Evolutionary conservation across 2,329 filamentous ascomycete genomes (phyloP).

Genomic region (Emergomyces orientalis): DNA sequence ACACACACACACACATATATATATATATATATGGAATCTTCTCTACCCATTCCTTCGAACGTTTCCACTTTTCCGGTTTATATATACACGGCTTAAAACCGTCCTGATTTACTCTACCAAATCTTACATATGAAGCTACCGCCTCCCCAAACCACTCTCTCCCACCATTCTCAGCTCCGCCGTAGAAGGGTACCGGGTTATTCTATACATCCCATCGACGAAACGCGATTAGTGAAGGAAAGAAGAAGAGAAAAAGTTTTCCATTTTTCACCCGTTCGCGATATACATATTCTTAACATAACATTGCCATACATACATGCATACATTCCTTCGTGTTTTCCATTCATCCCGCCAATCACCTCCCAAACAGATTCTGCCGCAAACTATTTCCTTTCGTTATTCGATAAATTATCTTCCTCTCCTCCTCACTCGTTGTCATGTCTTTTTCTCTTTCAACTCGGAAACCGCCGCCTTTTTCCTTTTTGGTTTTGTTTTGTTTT

Average conservation of each 20-base stretch:
- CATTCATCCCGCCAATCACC: background rate
- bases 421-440: background rate
- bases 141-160: background rate
- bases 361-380: background rate
- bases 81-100: background rate
- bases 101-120: background rate
- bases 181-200: background rate
- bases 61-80: background rate
- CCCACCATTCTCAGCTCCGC: background rate
- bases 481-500: background rate
- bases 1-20: background rate
- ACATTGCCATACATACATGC: background rate
- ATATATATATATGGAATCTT: background rate
- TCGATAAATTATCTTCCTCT: too few relatives aligned
- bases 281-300: background rate
- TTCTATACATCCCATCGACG: background rate
- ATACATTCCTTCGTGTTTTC: conserved; percentile 1
- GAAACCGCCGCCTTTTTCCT: background rate
- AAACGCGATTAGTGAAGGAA: background rate
- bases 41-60: background rate
- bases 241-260: background rate
- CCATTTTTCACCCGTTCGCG: background rate
- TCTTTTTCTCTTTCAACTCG: background rate
- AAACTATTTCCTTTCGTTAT: background rate
- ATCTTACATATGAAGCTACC: background rate